phyloP scores from a whole-genome alignment of 1,284 basidiomycete genomes.

The Apiotrichum laibachii region DNA sequence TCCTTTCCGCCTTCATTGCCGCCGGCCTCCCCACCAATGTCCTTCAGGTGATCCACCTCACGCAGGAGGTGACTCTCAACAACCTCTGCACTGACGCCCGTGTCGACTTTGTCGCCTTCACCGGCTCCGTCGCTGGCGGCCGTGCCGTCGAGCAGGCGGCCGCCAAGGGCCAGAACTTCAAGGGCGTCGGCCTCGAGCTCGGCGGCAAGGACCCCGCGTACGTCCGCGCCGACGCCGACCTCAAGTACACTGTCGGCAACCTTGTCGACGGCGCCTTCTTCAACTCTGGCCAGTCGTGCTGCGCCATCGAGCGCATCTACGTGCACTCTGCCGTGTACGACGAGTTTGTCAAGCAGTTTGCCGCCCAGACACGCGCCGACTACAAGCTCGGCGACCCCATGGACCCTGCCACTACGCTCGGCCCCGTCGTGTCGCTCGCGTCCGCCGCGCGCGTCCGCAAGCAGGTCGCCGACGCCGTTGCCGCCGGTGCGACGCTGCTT shows the following conservation, averaged over 20 bases:
- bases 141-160: constrained; percentile 50
- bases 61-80: constrained; percentile 61
- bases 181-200: constrained; percentile 66
- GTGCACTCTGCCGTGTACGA: constrained; percentile 83
- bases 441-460: constrained; percentile 78
- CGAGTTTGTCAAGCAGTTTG: constrained; percentile 72
- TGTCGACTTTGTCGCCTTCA: constrained; percentile 83
- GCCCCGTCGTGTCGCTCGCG: constrained; percentile 84
- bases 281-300: constrained; percentile 86
- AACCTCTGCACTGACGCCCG: constrained; percentile 65
- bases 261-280: constrained; percentile 87
- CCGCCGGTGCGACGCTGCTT: constrained; percentile 71
- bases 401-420: constrained; percentile 68
- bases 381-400: constrained; percentile 87
- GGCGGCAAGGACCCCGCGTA: constrained; percentile 97
- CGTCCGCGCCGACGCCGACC: constrained; percentile 78
- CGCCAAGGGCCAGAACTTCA: constrained; percentile 62
- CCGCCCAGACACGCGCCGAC: constrained; percentile 65
- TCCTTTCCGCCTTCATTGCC: constrained; percentile 64
- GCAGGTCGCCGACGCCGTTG: constrained; percentile 80
- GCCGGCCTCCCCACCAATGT: constrained; percentile 76
- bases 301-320: constrained; percentile 73
- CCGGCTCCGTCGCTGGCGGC: constrained; percentile 68
- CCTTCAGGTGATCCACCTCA: constrained; percentile 76
- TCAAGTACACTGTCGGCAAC: constrained; percentile 76